Percentiles rank a stretch among this genome's conserved stretches.
Evolutionary conservation across 163 green algal genomes (phyloP).

Genomic region (Volvox carteri): DNA sequence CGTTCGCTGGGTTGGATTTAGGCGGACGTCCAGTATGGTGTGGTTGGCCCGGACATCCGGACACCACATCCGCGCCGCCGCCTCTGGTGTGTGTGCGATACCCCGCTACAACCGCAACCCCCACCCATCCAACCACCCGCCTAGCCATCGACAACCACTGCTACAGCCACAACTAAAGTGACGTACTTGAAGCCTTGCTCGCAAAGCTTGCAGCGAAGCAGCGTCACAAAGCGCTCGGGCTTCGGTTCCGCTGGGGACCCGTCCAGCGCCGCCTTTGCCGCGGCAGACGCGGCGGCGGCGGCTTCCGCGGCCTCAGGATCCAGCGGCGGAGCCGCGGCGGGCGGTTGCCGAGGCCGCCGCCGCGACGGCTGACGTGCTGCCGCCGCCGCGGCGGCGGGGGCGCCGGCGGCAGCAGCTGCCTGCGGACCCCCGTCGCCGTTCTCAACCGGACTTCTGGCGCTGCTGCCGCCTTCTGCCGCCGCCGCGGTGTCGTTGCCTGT

Average conservation of each 20-base stretch:
- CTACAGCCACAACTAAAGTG: too few species aligned
- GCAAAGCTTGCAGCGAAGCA: conserved; percentile 47
- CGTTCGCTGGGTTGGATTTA: background rate
- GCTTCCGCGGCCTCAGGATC: background rate
- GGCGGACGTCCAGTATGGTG: background rate
- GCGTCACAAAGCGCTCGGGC: conserved; percentile 24
- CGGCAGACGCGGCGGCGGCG: background rate
- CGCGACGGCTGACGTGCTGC: background rate
- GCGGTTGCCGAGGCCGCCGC: background rate
- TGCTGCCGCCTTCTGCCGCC: too few species aligned
- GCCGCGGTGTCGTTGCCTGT: background rate
- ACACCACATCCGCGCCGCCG: too few species aligned
- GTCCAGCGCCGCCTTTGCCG: background rate
- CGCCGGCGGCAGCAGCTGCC: background rate
- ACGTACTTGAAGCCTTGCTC: conserved; percentile 55
- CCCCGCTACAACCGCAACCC: too few species aligned
- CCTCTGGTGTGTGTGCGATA: background rate
- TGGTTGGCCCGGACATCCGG: too few species aligned
- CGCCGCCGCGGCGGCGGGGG: background rate
- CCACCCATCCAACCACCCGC: background rate
- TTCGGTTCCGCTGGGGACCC: background rate
- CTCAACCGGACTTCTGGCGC: too few species aligned
- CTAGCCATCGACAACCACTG: background rate
- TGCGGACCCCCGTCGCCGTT: background rate
- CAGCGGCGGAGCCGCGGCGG: background rate